Evolutionary conservation across 148 eudicot genomes (phyloP).

Genomic region (Drosera capensis): DNA sequence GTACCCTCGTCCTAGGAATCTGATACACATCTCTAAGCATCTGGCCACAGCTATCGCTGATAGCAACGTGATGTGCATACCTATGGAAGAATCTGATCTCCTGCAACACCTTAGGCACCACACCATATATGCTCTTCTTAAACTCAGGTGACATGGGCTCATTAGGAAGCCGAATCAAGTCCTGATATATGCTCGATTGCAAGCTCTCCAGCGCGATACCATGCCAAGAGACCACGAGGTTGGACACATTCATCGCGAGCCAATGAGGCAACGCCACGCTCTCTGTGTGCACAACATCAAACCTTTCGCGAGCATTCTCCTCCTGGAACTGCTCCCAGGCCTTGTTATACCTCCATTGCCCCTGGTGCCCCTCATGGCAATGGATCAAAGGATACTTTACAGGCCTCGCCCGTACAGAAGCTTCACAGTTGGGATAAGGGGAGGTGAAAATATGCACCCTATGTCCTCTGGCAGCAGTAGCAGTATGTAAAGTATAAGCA

Average conservation of each 20-base stretch:
- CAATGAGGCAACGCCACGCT: conserved; percentile 21
- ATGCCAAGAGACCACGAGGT: conserved; percentile 25
- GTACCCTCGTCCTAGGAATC: conserved; percentile 16
- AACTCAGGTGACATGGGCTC: conserved; percentile 9
- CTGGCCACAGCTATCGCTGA: conserved; percentile 19
- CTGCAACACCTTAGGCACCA: conserved; percentile 11
- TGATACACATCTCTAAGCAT: conserved; percentile 16
- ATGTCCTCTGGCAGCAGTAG: conserved; percentile 53
- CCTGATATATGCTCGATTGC: conserved; percentile 21
- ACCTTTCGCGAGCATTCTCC: conserved; percentile 33
- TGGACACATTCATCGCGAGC: conserved; percentile 11
- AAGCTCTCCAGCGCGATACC: conserved; percentile 22
- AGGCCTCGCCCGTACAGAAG: neutral
- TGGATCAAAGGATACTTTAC: conserved; percentile 33
- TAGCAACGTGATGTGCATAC: conserved; percentile 22
- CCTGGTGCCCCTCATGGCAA: conserved; percentile 47
- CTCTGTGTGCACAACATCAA: conserved; percentile 24
- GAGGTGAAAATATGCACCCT: conserved; percentile 65
- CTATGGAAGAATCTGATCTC: conserved; percentile 22
- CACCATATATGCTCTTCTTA: conserved; percentile 11
- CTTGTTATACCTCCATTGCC: conserved; percentile 62
- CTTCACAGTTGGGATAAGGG: conserved; percentile 11
- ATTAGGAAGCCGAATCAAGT: conserved; percentile 5
- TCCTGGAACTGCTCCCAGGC: conserved; percentile 68
- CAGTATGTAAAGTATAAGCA: conserved; percentile 53